These are phyloP conservation scores for Podospora tetraspora DNA, from an alignment of 495 filamentous ascomycete genomes.

Conservation along the genomic window DNA sequence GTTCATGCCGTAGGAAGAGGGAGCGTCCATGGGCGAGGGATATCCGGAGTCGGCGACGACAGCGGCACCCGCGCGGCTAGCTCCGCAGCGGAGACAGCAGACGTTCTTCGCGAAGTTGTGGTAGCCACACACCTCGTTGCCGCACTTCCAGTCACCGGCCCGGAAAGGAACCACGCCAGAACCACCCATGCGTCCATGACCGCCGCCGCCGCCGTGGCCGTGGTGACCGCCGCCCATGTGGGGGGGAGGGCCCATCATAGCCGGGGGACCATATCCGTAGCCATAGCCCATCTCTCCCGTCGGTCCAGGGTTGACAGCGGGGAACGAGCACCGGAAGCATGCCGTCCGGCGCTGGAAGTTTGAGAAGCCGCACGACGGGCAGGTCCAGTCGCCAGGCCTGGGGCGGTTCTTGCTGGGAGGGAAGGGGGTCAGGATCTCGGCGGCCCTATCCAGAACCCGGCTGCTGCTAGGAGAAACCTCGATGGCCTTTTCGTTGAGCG, in stretches of 20 bases:
- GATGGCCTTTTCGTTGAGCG: conserved; percentile 96
- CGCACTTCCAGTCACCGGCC: conserved; percentile 98
- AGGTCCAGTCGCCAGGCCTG: conserved; percentile 96
- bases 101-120: conserved; percentile 99
- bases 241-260: conserved; percentile 72
- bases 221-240: conserved; percentile 76
- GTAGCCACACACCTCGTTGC: conserved; percentile 94
- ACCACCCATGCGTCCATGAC: conserved; percentile 63
- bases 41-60: conserved; percentile 92
- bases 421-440: conserved; percentile 92
- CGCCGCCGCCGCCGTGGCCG: conserved; percentile 72
- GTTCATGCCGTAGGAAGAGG: conserved; percentile 68
- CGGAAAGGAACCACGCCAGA: conserved; percentile 93
- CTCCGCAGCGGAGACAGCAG: conserved; percentile 91
- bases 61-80: conserved; percentile 85
- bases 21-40: conserved; percentile 82
- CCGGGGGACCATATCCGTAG: conserved; percentile 64
- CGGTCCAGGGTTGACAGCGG: conserved; percentile 75
- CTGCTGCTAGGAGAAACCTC: conserved; percentile 96
- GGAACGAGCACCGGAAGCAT: conserved; percentile 98
- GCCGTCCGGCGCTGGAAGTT: conserved; percentile 98
- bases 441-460: conserved; percentile 88
- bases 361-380: conserved; percentile 85
- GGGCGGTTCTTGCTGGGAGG: conserved; percentile 97
- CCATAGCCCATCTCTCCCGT: conserved; percentile 68